Evolutionary conservation across 192 early-diverging fungal genomes (phyloP), one percentile per base, ranked within the genome.

Genomic region (Mortierella alpina): DNA sequence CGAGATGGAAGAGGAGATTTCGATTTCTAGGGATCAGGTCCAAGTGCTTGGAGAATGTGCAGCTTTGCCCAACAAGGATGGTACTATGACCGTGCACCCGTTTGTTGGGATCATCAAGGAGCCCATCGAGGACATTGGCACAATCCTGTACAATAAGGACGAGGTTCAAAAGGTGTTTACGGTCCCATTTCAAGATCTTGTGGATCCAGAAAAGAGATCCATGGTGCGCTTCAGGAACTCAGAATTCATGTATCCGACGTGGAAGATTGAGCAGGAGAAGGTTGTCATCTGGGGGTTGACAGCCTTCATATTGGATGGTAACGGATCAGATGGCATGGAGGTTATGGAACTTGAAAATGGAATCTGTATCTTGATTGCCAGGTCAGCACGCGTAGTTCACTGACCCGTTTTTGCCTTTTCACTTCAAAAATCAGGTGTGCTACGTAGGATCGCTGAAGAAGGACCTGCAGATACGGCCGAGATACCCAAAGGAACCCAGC

Each of bases 1-100:
- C 14, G 96, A 96, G 75, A 93, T 93, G 7, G 47, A 73, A 31
- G 95, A 97, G 69, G 96, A 97, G 75, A 86, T 95, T 13, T 89
- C 87, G 0, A 74, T 96, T 10, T 48, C 45, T 0, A 57, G 75
- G 0, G 63, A 68, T 7, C 22, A 70, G 7, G 82, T 96, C 0
- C 80, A 85, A 8, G 73, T 95, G 9, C 68, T 96, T 5, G 94
- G 94, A 9, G 59, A 73, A 55, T 83, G 92, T 70, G 84, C 86
- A 3, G 55, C 86, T 22, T 60, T 93, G 46, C 92, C 94, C 13
- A 92, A 91, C 84, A 83, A 88, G 48, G 75, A 79, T 23, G 65
- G 82, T 6, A 83, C 87, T 11, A 82, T 92, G 18, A 81, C 84
- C 17, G 91, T 93, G 10, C 86, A 91, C 50, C 86, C 91, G 2